Base-by-base conservation (phyloP, 2,329 filamentous ascomycete genomes). In the Piedraia hortae region DNA sequence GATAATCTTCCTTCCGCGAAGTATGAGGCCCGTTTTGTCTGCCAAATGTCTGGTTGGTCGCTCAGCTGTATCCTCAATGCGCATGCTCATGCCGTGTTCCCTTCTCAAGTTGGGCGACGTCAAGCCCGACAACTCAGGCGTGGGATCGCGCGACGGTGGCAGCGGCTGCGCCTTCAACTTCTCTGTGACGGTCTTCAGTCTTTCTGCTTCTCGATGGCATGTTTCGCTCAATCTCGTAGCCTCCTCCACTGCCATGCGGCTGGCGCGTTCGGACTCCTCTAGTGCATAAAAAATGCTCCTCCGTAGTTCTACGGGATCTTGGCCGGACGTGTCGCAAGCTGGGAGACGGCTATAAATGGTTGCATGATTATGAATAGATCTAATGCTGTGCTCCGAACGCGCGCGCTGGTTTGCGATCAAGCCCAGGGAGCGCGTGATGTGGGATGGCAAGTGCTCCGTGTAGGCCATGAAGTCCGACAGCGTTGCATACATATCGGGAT, bases 401-500 rank as follows among this genome's bases (percentile, higher is more conserved):
- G 38, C 33, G 28, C 56, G 50, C 30, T 56, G 51, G 28, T 55
- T 46, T 30, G 53, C 50, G 34, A 69, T 64, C 26, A 69, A 49
- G 22, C 56, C 62, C 24, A 69, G 45, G 29, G 62, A 66, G 34
- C 63, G 62, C 26, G 57, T 52, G 12, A 69, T 48, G 38, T 68
- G 62, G 6, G 62, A 60, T 15, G 63, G 63, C 26, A 66, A 63
- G 48, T 64, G 66, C 44, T 69, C 63, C 29, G 63, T 69, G 44
- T 68, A 69, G 41, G 67, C 62, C 26, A 67, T 57, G 41, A 63
- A 69, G 41, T 69, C 63, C 31, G 61, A 65, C 20, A 69, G 58
- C 12, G 62, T 66, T 15, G 61, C 59, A 37, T 67, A 61, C 25
- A 62, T 59, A 36, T 69, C 63, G 15, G 63, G 62, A 36, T 68